Base-by-base conservation (phyloP, 805 yeast genomes). In the Yarrowia yakushimensis region DNA sequence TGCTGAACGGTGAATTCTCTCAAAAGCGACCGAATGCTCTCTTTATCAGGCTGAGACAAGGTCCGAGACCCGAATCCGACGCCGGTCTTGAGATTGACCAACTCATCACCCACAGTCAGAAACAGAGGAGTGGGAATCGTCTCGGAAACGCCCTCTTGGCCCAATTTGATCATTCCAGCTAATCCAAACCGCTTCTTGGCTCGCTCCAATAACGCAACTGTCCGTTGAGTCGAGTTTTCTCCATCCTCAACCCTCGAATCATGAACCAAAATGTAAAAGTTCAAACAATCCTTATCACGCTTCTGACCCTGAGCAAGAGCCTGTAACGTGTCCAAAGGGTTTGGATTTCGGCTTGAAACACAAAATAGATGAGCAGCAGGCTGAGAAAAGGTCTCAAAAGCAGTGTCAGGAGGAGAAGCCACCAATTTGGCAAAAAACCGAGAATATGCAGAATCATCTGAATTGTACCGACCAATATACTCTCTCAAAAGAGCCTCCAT, bases 381-480 rank as follows among this genome's bases (percentile, higher is more conserved):
- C 70, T 92, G 97, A 67, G 88, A 85, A 72, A 91, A 85, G 5
- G 90, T 85, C 72, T 93, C 97, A 70, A 88, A 90, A 1, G 93
- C 85, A 1, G 89, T 83, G 9, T 88, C 74, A 8, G 80, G 79
- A 13, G 82, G 79, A 12, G 87, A 78, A 3, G 90, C 79, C 8
- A 87, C 76, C 42, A 87, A 69, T 66, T 83, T 81, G 30, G 85
- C 79, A 66, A 87, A 79, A 66, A 84, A 79, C 30, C 54, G 39
- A 59, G 80, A 81, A 65, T 82, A 74, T 70, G 61, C 61, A 28
- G 61, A 55, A 20, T 55, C 61, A 23, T 55, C 61, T 11, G 46
- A 39, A n/a, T 55, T 55, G 48, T 39, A 55, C 9, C 30, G 46
- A 6, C 30, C 37, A 28, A 64, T 57, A 46, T 66, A 62, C 66